These are phyloP conservation scores for Amauroascus verrucosus DNA, from an alignment of 2,329 filamentous ascomycete genomes.

Conservation along the genomic window DNA sequence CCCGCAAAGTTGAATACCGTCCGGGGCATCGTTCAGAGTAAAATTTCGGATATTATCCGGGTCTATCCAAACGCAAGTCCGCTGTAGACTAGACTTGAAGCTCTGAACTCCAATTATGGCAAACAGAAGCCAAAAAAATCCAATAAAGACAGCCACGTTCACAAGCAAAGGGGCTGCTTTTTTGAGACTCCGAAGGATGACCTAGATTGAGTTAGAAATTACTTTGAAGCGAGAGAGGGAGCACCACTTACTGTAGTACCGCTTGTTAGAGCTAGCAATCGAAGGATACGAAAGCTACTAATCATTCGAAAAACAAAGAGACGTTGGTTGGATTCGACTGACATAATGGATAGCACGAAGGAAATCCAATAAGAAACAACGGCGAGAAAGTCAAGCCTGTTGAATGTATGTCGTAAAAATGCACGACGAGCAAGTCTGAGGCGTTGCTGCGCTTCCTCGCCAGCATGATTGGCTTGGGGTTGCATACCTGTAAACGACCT, in stretches of 20 bases:
- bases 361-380: conserved; percentile 93
- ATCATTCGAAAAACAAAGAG: conserved; percentile 93
- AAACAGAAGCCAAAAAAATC: conserved; percentile 97
- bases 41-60: conserved; percentile 38
- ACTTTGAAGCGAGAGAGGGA: neutral
- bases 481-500: conserved; percentile 67
- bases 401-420: conserved; percentile 90
- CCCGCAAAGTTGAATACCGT: conserved; percentile 69
- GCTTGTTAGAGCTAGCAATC: conserved; percentile 81
- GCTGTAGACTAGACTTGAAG: conserved; percentile 74
- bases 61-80: conserved; percentile 69
- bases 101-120: conserved; percentile 94
- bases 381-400: conserved; percentile 86
- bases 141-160: conserved; percentile 85
- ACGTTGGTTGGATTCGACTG: conserved; percentile 58
- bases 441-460: conserved; percentile 65
- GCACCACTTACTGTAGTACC: conserved; percentile 65
- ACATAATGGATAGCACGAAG: conserved; percentile 60
- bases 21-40: conserved; percentile 42
- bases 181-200: conserved; percentile 89
- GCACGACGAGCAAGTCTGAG: conserved; percentile 79
- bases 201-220: conserved; percentile 39
- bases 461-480: conserved; percentile 47
- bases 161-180: conserved; percentile 85
- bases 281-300: conserved; percentile 83